Evolutionary conservation across 805 yeast species (phyloP), one percentile per base, ranked within the genome.

Genomic region (Metschnikowia baotianmanensis): DNA sequence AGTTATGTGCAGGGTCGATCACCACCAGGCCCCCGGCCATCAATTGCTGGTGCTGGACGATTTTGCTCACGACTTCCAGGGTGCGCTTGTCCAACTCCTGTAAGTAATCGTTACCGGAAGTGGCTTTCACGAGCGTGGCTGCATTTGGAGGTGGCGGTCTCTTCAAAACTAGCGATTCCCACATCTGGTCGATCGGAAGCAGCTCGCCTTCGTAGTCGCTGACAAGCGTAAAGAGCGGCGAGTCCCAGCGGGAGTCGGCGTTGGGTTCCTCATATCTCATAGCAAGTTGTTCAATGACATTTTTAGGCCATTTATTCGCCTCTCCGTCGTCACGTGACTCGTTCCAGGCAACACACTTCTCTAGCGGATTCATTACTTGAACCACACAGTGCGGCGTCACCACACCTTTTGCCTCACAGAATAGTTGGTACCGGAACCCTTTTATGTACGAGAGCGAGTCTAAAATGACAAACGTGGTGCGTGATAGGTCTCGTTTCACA

Each of bases 221-320:
- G 3, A 80, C 75, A 1, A 90, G 62, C 0, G 87, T 79, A 56
- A 89, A 82, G 46, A 91, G 65, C 5, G 99, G 99, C 4, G 95
- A 80, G 57, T 93, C 99, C 99, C 99, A 93, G 45, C 96, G 67
- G 20, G 83, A 78, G 54, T 78, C 77, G 23, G 81, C 80, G 57
- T 87, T 84, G 0, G 99, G 99, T 59, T 93, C 99, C 62, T 93
- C 99, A 57, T 82, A 93, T 44, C 99, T 64, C 79, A 89, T 85
- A 3, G 79, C 74, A 42, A 91, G 66, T 38, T 83, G 90, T 12
- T 72, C 72, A 28, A 89, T 66, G 20, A 87, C 62, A 24, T 77
- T 80, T 1, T 68, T 71, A 32, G 78, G 82, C 96, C 96, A 89
- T 11, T 65, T 60, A 6, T 66, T 64, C 3, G n/a, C n/a, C n/a